Evolutionary conservation across 768 basidiomycete genomes (phyloP), one percentile per base, ranked within the genome.

Genomic region (Podaxis carcinomalis): DNA sequence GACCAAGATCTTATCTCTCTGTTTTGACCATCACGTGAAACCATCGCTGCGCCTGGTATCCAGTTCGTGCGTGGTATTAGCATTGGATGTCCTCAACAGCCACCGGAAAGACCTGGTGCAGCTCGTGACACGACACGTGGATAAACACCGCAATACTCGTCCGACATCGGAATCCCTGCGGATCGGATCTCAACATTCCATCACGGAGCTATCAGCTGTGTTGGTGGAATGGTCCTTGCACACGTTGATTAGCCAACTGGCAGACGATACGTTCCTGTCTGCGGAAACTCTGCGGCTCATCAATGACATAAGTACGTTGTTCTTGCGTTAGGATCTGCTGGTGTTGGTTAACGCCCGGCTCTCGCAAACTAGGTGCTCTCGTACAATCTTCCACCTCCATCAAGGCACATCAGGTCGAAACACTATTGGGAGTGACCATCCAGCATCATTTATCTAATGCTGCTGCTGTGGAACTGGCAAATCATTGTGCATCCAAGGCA

Each of bases 361-460:
- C 56, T 57, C 42, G 57, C 51, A n/a, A 25, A 16, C 16, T 59
- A 78, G 78, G 63, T 36, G 63, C 51, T 1, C 68, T 80, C 39
- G 59, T 77, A 21, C 66, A 68, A 63, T 64, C 57, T 11, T 62
- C 73, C 6, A 57, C 74, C 1, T 66, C 67, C 19, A 67, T 82
- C 36, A 88, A 88, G 63, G 64, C 78, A 0, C 83, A 89, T 64
- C 68, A 89, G 7, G 85, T 84, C 0, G 94, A 97, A 62, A 87
- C 91, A 0, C 70, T 93, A 16, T 64, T 95, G 19, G 82, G 82
- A 5, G 82, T 83, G 1, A 75, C 84, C 16, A 76, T 90, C 46
- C 89, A 88, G 68, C 75, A 81, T 59, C 80, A 80, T n/a, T 73
- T 95, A 16, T 64, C 74, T 1, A 77, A 80, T 56, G 44, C 67